Percentiles rank a stretch among this genome's conserved stretches.
Conservation (phyloP, 352 stramenopile species). For the Phytophthora uliginosa region DNA sequence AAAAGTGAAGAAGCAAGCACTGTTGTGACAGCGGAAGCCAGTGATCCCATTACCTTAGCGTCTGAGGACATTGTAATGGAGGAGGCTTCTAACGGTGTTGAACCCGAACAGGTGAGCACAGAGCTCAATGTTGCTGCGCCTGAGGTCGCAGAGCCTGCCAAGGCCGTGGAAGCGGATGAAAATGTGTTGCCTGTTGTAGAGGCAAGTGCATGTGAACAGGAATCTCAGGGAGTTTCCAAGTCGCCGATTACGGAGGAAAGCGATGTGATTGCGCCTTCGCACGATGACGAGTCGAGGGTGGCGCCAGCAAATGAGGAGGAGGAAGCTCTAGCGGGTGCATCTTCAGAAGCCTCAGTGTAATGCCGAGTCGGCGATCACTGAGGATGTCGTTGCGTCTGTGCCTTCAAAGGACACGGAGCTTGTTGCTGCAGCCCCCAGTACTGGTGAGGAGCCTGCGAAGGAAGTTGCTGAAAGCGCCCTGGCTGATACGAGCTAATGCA, state of each 20-base stretch:
- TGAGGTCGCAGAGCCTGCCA: constrained; percentile 6
- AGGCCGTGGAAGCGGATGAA: constrained; percentile 14
- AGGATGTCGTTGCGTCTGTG: constrained; percentile 26
- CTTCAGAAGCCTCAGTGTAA: constrained; percentile 13
- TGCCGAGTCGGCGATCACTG: constrained; percentile 21
- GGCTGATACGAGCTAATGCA: constrained; percentile 15
- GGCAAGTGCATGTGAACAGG: constrained; percentile 28
- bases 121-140: constrained; percentile 9
- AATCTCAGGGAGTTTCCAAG: constrained; percentile 31
- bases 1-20: constrained; percentile 22
- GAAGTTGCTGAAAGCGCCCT: constrained; percentile 10
- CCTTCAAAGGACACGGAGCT: constrained; percentile 21
- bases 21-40: constrained; percentile 23
- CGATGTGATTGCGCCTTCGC: constrained; percentile 9
- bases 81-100: constrained; percentile 29
- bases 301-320: constrained; percentile 14
- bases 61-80: constrained; percentile 35
- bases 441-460: constrained; percentile 14
- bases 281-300: constrained; percentile 5
- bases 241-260: constrained; percentile 10
- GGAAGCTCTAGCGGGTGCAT: constrained; percentile 10
- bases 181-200: constrained; percentile 34
- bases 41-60: constrained; percentile 32
- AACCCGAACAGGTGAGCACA: constrained; percentile 16
- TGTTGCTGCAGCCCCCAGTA: constrained; percentile 7